Percentiles rank a stretch among this genome's conserved stretches.
Conservation (phyloP, 257 asterid genomes). For the Nicotiana obtusifolia region DNA sequence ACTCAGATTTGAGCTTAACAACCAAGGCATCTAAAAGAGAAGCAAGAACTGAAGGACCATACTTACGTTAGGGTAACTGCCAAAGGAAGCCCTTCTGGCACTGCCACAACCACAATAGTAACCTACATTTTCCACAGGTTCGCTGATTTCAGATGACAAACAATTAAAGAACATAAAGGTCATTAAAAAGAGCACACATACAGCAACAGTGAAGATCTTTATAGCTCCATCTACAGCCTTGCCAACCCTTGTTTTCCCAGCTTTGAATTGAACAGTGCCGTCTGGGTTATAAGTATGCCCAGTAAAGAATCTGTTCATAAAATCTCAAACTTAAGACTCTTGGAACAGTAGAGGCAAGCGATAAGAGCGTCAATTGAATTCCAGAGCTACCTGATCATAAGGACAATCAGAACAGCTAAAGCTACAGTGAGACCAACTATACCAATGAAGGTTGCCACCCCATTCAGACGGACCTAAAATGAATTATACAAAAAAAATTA, state of each 20-base stretch:
- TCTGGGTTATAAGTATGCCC: slow-evolving; percentile 64
- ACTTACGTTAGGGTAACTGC: slow-evolving; percentile 96
- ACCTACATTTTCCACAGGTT: slow-evolving; percentile 41
- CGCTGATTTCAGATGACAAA: not conserved
- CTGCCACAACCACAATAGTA: slow-evolving; percentile 94
- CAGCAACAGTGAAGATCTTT: slow-evolving; percentile 88
- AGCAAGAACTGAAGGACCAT: slow-evolving; percentile 2
- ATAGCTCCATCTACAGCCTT: slow-evolving; percentile 69
- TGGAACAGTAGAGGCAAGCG: not conserved
- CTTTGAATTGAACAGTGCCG: slow-evolving; percentile 47
- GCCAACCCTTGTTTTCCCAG: slow-evolving; percentile 64
- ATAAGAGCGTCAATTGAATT: slow-evolving; percentile 8
- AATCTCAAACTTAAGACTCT: slow-evolving; percentile 10
- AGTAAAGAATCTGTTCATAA: slow-evolving; percentile 55
- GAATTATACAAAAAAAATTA: slow-evolving; percentile 6
- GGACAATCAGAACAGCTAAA: slow-evolving; percentile 58
- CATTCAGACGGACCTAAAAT: slow-evolving; percentile 78
- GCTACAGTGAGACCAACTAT: slow-evolving; percentile 84
- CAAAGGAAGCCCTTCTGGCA: slow-evolving; percentile 97
- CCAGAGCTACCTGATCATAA: slow-evolving; percentile 52
- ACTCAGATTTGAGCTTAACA: not conserved
- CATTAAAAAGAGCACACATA: slow-evolving; percentile 25
- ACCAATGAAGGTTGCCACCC: slow-evolving; percentile 94
- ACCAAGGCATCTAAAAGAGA: not conserved
- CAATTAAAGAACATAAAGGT: not conserved